phyloP scores from a whole-genome alignment of 1,284 basidiomycete species.

The Papiliotrema nemorosa region DNA sequence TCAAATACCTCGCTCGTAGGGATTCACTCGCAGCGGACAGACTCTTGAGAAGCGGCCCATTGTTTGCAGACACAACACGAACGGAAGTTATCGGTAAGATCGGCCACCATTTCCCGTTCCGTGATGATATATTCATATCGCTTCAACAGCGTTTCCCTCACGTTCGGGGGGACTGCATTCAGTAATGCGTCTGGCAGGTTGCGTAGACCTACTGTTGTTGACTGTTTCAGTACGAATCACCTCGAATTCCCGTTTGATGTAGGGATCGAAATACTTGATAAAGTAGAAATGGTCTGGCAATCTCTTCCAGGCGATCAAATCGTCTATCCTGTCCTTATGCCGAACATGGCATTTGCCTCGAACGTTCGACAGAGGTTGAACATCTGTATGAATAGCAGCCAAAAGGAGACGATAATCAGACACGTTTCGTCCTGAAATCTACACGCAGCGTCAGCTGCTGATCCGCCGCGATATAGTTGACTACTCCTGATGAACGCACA shows the following conservation, averaged over 20 bases:
- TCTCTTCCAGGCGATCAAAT: slow-evolving; percentile 92
- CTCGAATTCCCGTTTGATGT: slow-evolving; percentile 97
- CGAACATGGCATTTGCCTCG: slow-evolving; percentile 87
- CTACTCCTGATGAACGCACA: slow-evolving; percentile 33
- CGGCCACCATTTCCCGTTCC: slow-evolving; percentile 86
- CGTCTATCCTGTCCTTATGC: slow-evolving; percentile 90
- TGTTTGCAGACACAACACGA: slow-evolving; percentile 78
- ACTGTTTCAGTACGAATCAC: slow-evolving; percentile 83
- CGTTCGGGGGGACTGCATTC: slow-evolving; percentile 67
- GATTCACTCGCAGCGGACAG: slow-evolving; percentile 77
- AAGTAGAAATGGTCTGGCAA: slow-evolving; percentile 94
- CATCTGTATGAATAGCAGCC: slow-evolving; percentile 91
- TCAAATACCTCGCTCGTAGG: too few relatives aligned
- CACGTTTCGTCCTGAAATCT: slow-evolving; percentile 50
- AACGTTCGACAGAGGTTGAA: slow-evolving; percentile 86
- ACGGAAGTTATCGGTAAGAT: slow-evolving; percentile 81
- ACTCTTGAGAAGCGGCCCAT: slow-evolving; percentile 75
- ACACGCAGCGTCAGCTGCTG: slow-evolving; percentile 52
- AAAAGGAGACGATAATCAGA: slow-evolving; percentile 84
- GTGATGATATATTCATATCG: slow-evolving; percentile 94
- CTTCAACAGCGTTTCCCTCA: slow-evolving; percentile 68
- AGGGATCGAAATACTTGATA: slow-evolving; percentile 89
- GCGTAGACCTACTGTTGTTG: slow-evolving; percentile 71
- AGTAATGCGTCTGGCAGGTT: not conserved
- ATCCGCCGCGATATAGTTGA: too few relatives aligned